phyloP scores from a whole-genome alignment of 148 eudicot species.

The Heliamphora exappendiculata region DNA sequence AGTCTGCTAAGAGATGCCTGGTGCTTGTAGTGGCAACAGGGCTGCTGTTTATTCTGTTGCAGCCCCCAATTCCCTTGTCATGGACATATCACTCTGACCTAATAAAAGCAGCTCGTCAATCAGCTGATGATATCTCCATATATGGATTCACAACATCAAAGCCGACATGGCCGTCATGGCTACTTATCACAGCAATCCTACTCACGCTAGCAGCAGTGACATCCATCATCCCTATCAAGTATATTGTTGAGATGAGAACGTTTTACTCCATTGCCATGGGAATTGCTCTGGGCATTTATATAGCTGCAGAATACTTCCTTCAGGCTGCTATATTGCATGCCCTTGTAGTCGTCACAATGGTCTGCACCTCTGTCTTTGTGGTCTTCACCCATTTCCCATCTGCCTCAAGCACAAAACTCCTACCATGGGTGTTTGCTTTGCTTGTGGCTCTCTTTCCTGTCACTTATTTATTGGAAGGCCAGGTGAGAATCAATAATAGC shows the following conservation, averaged over 20 bases:
- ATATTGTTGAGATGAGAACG: constrained; percentile 75
- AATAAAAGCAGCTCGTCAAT: constrained; percentile 78
- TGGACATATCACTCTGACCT: constrained; percentile 78
- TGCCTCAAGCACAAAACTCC: constrained; percentile 78
- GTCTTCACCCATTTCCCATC: constrained; percentile 93
- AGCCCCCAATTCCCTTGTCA: constrained; percentile 81
- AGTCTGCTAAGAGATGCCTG: constrained; percentile 88
- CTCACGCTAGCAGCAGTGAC: constrained; percentile 88
- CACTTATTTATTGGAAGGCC: constrained; percentile 87
- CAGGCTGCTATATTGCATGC: constrained; percentile 74
- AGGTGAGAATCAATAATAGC: constrained; percentile 67
- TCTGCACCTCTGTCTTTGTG: constrained; percentile 72
- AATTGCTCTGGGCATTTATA: constrained; percentile 72
- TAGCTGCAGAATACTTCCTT: constrained; percentile 89
- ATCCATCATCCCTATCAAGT: constrained; percentile 80
- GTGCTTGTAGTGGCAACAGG: constrained; percentile 81
- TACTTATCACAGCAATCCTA: constrained; percentile 71
- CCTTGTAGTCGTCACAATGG: constrained; percentile 80
- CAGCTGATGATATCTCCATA: constrained; percentile 87
- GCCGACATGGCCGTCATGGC: constrained; percentile 99
- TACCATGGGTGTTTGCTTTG: constrained; percentile 96
- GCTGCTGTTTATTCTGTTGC: constrained; percentile 65
- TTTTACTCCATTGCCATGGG: constrained; percentile 79
- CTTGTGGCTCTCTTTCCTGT: constrained; percentile 98
- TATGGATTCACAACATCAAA: constrained; percentile 81